phyloP scores from a whole-genome alignment of 371 early-diverging fungal species.

The Rhizopus stolonifer region DNA sequence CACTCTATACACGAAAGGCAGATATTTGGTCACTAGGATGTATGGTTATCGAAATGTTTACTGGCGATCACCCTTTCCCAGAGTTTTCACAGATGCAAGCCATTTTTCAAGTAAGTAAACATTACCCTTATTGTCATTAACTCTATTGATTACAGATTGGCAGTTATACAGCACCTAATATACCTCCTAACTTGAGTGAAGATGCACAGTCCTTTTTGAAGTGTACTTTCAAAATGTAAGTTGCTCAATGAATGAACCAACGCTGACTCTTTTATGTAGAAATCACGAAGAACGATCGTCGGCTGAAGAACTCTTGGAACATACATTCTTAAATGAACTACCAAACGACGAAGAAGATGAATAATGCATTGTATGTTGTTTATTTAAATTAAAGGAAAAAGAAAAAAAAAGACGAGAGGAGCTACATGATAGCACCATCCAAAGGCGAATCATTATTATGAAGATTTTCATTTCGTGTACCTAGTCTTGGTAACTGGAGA shows the following conservation, averaged over 20 bases:
- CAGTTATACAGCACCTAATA: conserved; percentile 74
- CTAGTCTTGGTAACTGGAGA: conserved; percentile 65
- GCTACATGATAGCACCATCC: conserved; percentile 24
- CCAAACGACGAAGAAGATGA: neutral
- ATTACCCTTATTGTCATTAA: neutral
- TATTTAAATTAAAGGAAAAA: neutral
- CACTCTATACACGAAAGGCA: conserved; percentile 77
- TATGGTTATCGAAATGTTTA: conserved; percentile 95
- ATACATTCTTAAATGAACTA: neutral
- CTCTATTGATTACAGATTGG: conserved; percentile 61
- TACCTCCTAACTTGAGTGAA: conserved; percentile 70
- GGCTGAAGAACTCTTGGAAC: neutral
- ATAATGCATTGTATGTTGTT: no score
- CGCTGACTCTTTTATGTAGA: conserved; percentile 1
- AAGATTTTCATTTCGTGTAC: conserved; percentile 61
- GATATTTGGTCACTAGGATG: conserved; percentile 93
- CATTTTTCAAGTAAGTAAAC: conserved; percentile 66
- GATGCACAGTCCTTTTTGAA: conserved; percentile 79
- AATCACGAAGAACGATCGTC: conserved; percentile 3
- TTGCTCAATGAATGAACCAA: no score
- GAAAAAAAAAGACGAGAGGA: neutral
- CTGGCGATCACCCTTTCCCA: conserved; percentile 93
- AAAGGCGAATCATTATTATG: conserved; percentile 12
- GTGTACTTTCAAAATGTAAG: conserved; percentile 74
- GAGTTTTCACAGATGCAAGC: conserved; percentile 91